Conservation (phyloP, 108 stramenopile species). For the Cyclotella baltica region DNA sequence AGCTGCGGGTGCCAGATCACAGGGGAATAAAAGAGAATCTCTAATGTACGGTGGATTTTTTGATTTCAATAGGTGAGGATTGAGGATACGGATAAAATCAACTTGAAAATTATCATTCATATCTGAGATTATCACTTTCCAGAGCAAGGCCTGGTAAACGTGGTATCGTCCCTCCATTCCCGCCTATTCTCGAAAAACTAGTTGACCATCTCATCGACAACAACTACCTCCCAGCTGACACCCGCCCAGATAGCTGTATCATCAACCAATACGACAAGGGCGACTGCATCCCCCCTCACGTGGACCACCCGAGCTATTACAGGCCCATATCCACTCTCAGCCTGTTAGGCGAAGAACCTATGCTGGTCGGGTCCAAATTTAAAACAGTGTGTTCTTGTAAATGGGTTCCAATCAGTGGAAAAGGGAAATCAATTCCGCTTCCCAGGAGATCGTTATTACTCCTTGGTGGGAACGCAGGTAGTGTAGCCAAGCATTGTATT, state of each 20-base stretch:
- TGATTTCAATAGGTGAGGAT: constrained; percentile 33
- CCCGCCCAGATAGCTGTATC: constrained; percentile 51
- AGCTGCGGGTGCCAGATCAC: constrained; percentile 40
- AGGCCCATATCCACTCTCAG: constrained; percentile 51
- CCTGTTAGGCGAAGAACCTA: constrained; percentile 52
- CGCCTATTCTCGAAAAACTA: constrained; percentile 30
- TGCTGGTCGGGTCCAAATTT: constrained; percentile 51
- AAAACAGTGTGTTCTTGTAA: constrained; percentile 35
- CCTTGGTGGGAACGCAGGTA: constrained; percentile 54
- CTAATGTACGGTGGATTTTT: constrained; percentile 52
- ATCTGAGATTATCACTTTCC: neutral
- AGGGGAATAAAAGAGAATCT: constrained; percentile 49
- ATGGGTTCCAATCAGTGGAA: constrained; percentile 42
- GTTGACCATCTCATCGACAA: constrained; percentile 34
- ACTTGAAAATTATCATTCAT: too few species aligned
- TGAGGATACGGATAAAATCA: too few species aligned
- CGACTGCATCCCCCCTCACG: constrained; percentile 56
- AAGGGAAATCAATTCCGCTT: constrained; percentile 33
- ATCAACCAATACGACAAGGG: constrained; percentile 52
- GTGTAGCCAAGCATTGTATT: constrained; percentile 55
- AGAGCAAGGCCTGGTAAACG: constrained; percentile 49
- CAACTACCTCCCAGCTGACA: constrained; percentile 26
- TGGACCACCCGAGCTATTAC: constrained; percentile 49
- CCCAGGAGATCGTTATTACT: constrained; percentile 45
- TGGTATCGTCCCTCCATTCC: constrained; percentile 46